Conservation (phyloP, 495 filamentous ascomycete genomes). For the Parachaetomium inaequale region DNA sequence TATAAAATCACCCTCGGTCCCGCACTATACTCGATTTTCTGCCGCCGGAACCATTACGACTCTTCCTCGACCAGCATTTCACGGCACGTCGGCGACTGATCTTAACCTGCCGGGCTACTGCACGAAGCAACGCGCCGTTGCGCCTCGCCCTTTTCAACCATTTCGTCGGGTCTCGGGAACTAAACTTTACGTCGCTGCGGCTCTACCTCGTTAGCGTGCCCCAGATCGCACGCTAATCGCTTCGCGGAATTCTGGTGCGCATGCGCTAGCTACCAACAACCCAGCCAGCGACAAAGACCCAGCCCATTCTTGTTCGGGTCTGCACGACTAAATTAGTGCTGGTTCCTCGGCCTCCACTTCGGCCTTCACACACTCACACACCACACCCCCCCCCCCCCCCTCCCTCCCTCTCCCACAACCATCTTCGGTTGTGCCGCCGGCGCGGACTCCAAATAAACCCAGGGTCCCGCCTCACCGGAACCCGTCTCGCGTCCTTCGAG, state of each 20-base stretch:
- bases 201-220: conserved; percentile 9
- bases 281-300: neutral
- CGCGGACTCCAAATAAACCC: neutral
- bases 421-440: neutral
- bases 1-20: conserved; percentile 36
- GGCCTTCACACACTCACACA: conserved; percentile 4
- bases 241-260: neutral
- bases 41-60: conserved; percentile 21
- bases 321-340: conserved; percentile 13
- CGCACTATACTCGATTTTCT: conserved; percentile 37
- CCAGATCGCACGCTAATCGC: conserved; percentile 14
- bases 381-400: too few species aligned
- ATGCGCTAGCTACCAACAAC: conserved; percentile 8
- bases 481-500: neutral
- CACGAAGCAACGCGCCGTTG: conserved; percentile 1
- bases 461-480: neutral
- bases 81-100: neutral
- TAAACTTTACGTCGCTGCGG: conserved; percentile 16
- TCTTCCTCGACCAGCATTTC: neutral
- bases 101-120: neutral
- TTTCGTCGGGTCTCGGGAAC: conserved; percentile 8
- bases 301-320: neutral
- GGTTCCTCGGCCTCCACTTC: neutral
- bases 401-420: neutral
- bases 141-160: neutral